Conservation (phyloP, 495 filamentous ascomycete genomes). For the Pseudomonodictys pantanalensis region DNA sequence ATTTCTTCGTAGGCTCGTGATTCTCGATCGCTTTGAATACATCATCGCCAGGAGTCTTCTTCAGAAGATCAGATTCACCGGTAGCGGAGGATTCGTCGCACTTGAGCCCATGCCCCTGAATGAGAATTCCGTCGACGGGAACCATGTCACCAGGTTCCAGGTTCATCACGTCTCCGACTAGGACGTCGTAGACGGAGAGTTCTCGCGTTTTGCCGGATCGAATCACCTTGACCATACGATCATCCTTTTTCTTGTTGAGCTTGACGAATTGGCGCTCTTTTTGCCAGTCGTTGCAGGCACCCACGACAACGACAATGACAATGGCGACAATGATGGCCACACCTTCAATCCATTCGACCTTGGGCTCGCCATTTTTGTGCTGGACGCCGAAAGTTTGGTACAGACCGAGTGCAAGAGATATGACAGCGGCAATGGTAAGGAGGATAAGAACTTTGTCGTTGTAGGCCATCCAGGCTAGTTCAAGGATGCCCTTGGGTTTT, state of each 20-base stretch:
- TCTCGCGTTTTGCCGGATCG: conserved; percentile 73
- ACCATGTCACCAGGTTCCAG: conserved; percentile 88
- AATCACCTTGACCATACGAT: conserved; percentile 66
- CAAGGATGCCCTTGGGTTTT: conserved; percentile 68
- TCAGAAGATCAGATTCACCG: conserved; percentile 67
- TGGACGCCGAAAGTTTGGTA: conserved; percentile 56
- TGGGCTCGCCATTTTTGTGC: conserved; percentile 35
- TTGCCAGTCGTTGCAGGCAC: conserved; percentile 47
- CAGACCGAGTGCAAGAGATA: conserved; percentile 80
- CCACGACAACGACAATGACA: conserved; percentile 46
- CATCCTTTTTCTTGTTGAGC: conserved; percentile 48
- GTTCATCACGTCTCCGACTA: conserved; percentile 80
- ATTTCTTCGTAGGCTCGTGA: conserved; percentile 69
- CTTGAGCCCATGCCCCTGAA: conserved; percentile 52
- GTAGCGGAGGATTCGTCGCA: conserved; percentile 70
- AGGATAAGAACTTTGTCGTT: conserved; percentile 82
- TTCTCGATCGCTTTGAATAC: conserved; percentile 78
- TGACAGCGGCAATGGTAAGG: conserved; percentile 70
- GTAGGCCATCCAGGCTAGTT: conserved; percentile 77
- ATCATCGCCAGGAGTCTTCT: conserved; percentile 65
- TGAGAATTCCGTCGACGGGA: conserved; percentile 41
- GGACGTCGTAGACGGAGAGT: conserved; percentile 75
- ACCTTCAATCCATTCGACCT: conserved; percentile 48
- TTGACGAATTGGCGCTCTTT: conserved; percentile 50
- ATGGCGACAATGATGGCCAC: conserved; percentile 51